phyloP scores from a whole-genome alignment of 148 eudicot species.

The Cornus florida region DNA sequence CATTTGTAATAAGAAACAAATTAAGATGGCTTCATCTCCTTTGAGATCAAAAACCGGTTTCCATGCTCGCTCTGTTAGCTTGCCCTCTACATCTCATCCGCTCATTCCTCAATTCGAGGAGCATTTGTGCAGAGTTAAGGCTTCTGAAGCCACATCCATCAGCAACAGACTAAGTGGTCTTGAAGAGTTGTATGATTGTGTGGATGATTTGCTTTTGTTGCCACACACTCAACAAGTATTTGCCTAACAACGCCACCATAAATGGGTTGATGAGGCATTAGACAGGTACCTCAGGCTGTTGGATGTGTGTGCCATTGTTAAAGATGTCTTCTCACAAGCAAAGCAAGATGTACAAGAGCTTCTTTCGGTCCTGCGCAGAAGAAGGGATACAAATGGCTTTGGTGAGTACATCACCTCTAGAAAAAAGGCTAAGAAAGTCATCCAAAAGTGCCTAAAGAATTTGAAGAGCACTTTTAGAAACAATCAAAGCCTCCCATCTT shows the following conservation, averaged over 20 bases:
- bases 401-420: slow-evolving; percentile 10
- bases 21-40: slow-evolving; percentile 22
- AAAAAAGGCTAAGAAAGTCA: slow-evolving; percentile 15
- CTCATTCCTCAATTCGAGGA: slow-evolving; percentile 22
- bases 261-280: slow-evolving; percentile 22
- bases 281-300: slow-evolving; percentile 21
- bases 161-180: slow-evolving; percentile 18
- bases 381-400: not conserved
- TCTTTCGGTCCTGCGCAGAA: slow-evolving; percentile 20
- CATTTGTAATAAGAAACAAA: not conserved
- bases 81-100: slow-evolving; percentile 29
- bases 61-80: slow-evolving; percentile 27
- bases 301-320: slow-evolving; percentile 19
- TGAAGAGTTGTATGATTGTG: slow-evolving; percentile 21
- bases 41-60: not conserved
- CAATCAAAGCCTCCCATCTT: not conserved
- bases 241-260: slow-evolving; percentile 4
- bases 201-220: slow-evolving; percentile 34
- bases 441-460: not conserved
- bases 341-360: slow-evolving; percentile 15
- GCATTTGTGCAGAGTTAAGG: slow-evolving; percentile 34
- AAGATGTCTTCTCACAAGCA: slow-evolving; percentile 20
- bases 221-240: slow-evolving; percentile 28
- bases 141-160: slow-evolving; percentile 22
- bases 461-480: not conserved